Conservation (phyloP, 495 filamentous ascomycete genomes). For the Hypoxylon intermedium region DNA sequence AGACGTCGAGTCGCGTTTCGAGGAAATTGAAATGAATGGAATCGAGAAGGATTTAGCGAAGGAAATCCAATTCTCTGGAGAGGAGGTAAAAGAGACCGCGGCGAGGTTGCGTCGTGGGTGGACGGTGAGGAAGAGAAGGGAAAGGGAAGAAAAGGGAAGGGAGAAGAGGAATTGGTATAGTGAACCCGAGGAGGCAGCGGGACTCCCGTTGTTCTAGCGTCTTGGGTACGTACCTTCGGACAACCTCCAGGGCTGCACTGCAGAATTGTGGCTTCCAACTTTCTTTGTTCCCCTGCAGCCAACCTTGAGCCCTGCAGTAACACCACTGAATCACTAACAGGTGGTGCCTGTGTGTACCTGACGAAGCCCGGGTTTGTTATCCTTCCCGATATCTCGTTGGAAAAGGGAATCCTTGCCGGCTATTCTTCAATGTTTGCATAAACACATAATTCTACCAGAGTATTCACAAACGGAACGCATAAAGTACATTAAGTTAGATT, state of each 20-base stretch:
- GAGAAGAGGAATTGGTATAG: constrained; percentile 20
- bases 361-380: constrained; percentile 2
- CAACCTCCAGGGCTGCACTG: too few relatives aligned
- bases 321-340: neutral
- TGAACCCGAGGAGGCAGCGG: neutral
- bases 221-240: too few relatives aligned
- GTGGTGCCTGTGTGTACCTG: too few relatives aligned
- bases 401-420: constrained; percentile 8
- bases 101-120: constrained; percentile 43
- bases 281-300: too few relatives aligned
- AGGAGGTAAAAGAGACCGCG: constrained; percentile 34
- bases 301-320: neutral
- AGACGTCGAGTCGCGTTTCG: constrained; percentile 32
- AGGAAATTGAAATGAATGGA: constrained; percentile 40
- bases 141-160: constrained; percentile 30
- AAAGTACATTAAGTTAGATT: constrained; percentile 9
- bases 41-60: constrained; percentile 42
- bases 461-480: constrained; percentile 22
- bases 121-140: constrained; percentile 36
- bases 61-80: constrained; percentile 37
- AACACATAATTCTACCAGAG: constrained; percentile 11
- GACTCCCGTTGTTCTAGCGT: too few relatives aligned
- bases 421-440: constrained; percentile 28
- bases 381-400: constrained; percentile 24
- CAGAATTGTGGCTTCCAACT: too few relatives aligned